These are phyloP conservation scores for Myxozyma geophila DNA, from an alignment of 805 yeast genomes.

Conservation along the genomic window DNA sequence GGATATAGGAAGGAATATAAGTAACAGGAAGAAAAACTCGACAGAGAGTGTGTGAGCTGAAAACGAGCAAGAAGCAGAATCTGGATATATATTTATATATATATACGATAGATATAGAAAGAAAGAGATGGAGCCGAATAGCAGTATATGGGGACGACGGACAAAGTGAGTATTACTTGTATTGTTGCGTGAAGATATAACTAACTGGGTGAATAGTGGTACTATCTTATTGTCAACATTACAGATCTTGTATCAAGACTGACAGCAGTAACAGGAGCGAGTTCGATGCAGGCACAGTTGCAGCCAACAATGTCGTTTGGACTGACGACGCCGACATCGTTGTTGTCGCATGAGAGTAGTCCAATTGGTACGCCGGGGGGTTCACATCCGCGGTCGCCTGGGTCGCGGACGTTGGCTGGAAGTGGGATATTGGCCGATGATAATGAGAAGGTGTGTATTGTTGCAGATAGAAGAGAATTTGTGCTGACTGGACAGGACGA, in stretches of 20 bases:
- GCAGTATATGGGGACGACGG: slow-evolving; percentile 23
- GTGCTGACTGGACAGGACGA: slow-evolving; percentile 9
- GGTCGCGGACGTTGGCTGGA: slow-evolving; percentile 9
- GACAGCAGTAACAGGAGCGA: slow-evolving; percentile 10
- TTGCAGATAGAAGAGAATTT: too few species aligned
- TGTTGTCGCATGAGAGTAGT: slow-evolving; percentile 13
- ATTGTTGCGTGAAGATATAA: neutral
- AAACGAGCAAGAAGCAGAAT: too few species aligned
- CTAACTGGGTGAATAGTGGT: neutral
- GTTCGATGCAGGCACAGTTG: slow-evolving; percentile 13
- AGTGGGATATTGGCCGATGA: slow-evolving; percentile 3
- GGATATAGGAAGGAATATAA: too few species aligned
- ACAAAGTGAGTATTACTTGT: slow-evolving; percentile 17
- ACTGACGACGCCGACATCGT: slow-evolving; percentile 9
- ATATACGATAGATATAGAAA: too few species aligned
- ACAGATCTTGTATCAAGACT: neutral
- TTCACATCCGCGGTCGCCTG: neutral
- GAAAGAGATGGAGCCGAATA: slow-evolving; percentile 18
- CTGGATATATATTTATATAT: too few species aligned
- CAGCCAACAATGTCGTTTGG: slow-evolving; percentile 13
- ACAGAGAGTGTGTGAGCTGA: too few species aligned
- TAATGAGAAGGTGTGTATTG: slow-evolving; percentile 18
- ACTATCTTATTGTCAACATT: neutral
- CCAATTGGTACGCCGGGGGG: slow-evolving; percentile 12
- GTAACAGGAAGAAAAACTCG: too few species aligned